Percentiles rank a stretch among this genome's conserved stretches.
phyloP scores from a whole-genome alignment of 2,329 filamentous ascomycete species.

The Cercospora janseana region DNA sequence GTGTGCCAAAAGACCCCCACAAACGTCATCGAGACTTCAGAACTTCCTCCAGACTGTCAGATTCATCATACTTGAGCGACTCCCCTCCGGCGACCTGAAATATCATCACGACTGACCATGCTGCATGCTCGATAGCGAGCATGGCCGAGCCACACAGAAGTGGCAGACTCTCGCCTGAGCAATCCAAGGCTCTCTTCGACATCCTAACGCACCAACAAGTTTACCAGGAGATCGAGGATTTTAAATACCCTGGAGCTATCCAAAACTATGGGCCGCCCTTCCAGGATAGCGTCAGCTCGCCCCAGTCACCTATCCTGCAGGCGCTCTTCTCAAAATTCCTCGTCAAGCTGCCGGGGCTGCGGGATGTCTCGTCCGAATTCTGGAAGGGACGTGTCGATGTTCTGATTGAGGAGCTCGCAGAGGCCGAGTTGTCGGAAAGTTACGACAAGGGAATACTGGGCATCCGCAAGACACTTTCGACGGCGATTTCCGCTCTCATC shows the following conservation, averaged over 20 bases:
- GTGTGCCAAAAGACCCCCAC: slow-evolving; percentile 2
- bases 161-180: slow-evolving; percentile 42
- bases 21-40: slow-evolving; percentile 3
- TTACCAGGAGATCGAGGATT: slow-evolving; percentile 67
- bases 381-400: slow-evolving; percentile 63
- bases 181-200: slow-evolving; percentile 54
- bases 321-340: slow-evolving; percentile 64
- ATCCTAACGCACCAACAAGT: slow-evolving; percentile 55
- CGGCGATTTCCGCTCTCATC: slow-evolving; percentile 66
- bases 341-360: slow-evolving; percentile 64
- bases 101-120: slow-evolving; percentile 5
- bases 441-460: slow-evolving; percentile 77
- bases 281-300: slow-evolving; percentile 48
- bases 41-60: slow-evolving; percentile 1
- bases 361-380: slow-evolving; percentile 61
- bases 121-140: neutral
- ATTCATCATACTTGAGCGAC: neutral
- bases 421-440: slow-evolving; percentile 72
- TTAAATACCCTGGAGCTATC: slow-evolving; percentile 65
- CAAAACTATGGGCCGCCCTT: slow-evolving; percentile 70
- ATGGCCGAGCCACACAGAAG: slow-evolving; percentile 22
- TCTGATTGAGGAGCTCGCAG: slow-evolving; percentile 60
- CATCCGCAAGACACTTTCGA: slow-evolving; percentile 70
- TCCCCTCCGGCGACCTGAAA: too few relatives aligned
- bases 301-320: slow-evolving; percentile 65